phyloP scores from a whole-genome alignment of 1,284 basidiomycete species.

The Trametes sp. region DNA sequence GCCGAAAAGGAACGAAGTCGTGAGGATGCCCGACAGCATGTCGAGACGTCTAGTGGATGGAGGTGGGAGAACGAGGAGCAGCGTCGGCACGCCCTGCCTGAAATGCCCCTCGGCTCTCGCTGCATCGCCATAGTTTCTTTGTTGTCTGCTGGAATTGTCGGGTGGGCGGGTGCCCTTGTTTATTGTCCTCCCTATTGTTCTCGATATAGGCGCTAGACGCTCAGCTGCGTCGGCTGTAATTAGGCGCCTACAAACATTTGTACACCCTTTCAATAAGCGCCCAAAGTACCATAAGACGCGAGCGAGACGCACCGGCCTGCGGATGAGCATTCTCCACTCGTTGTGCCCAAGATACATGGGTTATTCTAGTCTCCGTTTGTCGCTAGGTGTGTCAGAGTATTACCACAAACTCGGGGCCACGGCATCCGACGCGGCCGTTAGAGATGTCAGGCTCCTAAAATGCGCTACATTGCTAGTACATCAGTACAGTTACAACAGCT shows the following conservation, averaged over 20 bases:
- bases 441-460: too few species aligned
- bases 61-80: constrained; percentile 38
- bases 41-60: constrained; percentile 42
- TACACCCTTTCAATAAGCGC: constrained; percentile 3
- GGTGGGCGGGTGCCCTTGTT: constrained; percentile 27
- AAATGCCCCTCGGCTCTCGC: constrained; percentile 30
- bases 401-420: too few species aligned
- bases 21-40: constrained; percentile 56
- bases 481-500: constrained; percentile 20
- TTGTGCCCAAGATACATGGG: too few species aligned
- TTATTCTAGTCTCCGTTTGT: too few species aligned
- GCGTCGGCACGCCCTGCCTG: constrained; percentile 23
- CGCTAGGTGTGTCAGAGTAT: too few species aligned
- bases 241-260: constrained; percentile 19
- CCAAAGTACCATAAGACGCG: neutral
- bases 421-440: neutral
- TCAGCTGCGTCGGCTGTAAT: neutral
- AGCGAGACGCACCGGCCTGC: neutral
- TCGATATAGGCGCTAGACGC: constrained; percentile 21
- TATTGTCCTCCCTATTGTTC: constrained; percentile 34
- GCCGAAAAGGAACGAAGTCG: constrained; percentile 52
- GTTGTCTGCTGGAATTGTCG: constrained; percentile 31
- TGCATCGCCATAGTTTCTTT: constrained; percentile 40
- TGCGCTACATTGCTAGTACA: constrained; percentile 15
- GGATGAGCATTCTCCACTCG: neutral